Evolutionary conservation across 2,329 filamentous ascomycete genomes (phyloP), one percentile per base, ranked within the genome.

Genomic region (Drechslerella dactyloides): DNA sequence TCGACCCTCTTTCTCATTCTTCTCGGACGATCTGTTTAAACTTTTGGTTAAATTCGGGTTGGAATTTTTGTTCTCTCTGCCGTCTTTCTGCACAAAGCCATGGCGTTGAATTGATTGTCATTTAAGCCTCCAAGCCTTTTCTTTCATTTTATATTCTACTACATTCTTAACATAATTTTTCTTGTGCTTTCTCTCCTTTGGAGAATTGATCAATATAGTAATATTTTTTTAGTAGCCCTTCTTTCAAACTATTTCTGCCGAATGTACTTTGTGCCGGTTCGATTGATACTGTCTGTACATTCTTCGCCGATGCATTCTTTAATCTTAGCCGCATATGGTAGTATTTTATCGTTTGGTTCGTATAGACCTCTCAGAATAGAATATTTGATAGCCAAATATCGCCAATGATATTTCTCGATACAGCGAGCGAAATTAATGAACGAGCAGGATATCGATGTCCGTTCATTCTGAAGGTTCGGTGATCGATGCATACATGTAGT

Each of bases 81-180:
- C 27, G 11, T 53, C 13, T n/a, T 24, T 30, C 30, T 53, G 50
- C 50, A 53, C 50, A 53, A 27, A 53, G 50, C 50, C 50, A 30
- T 30, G 50, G 50, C 50, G 50, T 53, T 53, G 19, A 53, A 53
- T 53, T n/a, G 44, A 48, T 21, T 48, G 15, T 69, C 13, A 21
- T 51, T 51, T 10, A 11, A 4, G 3, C 51, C 10, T 13, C 23
- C 46, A 21, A 11, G 27, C 2, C 24, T 40, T 27, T 19, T 62
- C 11, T 23, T 40, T 57, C 52, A 42, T 56, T 62, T n/a, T 56
- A 40, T 56, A 30, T 37, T 57, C 63, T 42, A 56, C 19, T 50
- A 42, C 44, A 44, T 44, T 58, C 44, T 44, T 33, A 55, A 55
- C 50, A 56, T 69, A 60, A 52, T 46, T 30, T 44, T 54, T 33